Evolutionary conservation across 2,329 filamentous ascomycete species (phyloP).

Genomic region (Venturia effusa): DNA sequence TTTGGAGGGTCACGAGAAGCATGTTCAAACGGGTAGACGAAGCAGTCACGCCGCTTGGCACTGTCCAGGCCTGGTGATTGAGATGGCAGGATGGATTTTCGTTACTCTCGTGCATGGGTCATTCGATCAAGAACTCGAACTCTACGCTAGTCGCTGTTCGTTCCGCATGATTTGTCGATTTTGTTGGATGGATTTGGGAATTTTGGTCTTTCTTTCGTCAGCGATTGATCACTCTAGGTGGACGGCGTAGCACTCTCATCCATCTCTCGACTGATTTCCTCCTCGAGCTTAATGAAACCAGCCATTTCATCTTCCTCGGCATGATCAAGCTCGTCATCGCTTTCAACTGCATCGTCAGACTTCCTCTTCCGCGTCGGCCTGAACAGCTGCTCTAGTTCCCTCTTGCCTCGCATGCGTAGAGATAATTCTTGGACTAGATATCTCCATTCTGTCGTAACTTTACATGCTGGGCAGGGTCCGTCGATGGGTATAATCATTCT

Average conservation of each 20-base stretch:
- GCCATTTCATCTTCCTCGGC: background rate
- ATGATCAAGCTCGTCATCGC: constrained; percentile 6
- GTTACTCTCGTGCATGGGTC: background rate
- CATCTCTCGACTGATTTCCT: constrained; percentile 1
- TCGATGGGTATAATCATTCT: constrained; percentile 50
- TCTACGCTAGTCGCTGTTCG: constrained; percentile 46
- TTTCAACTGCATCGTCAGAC: constrained; percentile 16
- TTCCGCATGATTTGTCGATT: constrained; percentile 33
- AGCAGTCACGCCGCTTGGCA: background rate
- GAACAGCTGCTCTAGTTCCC: constrained; percentile 59
- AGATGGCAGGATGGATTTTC: background rate
- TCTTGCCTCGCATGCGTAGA: constrained; percentile 57
- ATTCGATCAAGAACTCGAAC: constrained; percentile 23
- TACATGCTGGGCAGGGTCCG: constrained; percentile 64
- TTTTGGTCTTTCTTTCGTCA: constrained; percentile 11
- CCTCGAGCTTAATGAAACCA: constrained; percentile 2
- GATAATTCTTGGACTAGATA: constrained; percentile 76
- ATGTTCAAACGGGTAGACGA: constrained; percentile 21
- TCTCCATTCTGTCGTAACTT: constrained; percentile 53
- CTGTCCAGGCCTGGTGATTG: background rate
- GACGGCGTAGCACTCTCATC: background rate
- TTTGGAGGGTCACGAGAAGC: constrained; percentile 18
- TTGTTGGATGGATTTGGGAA: constrained; percentile 1
- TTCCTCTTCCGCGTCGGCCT: constrained; percentile 38
- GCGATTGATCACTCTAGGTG: background rate